phyloP scores from a whole-genome alignment of 1,284 basidiomycete species.

The Rhodotorula sp. region DNA sequence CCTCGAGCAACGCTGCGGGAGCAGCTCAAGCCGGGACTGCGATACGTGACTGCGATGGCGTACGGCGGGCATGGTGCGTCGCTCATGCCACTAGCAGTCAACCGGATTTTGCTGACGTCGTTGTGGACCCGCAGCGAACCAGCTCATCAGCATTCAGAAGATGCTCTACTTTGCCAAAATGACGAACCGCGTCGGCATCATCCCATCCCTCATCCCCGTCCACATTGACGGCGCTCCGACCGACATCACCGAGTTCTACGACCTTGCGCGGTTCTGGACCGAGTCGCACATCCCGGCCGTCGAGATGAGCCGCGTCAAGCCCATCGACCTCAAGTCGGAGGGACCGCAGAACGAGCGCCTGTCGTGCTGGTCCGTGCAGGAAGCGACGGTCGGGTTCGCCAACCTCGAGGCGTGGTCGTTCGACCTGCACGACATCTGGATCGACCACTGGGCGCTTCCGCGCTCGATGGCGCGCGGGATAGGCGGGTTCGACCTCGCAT shows the following conservation, averaged over 20 bases:
- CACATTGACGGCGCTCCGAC: slow-evolving; percentile 32
- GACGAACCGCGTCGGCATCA: slow-evolving; percentile 39
- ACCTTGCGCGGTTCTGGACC: slow-evolving; percentile 36
- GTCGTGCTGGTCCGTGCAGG: slow-evolving; percentile 39
- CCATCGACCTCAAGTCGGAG: not conserved
- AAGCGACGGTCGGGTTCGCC: slow-evolving; percentile 21
- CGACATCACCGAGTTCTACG: slow-evolving; percentile 32
- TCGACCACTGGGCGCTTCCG: slow-evolving; percentile 37
- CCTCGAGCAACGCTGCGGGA: slow-evolving; percentile 20
- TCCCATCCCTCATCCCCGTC: slow-evolving; percentile 35
- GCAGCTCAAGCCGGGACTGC: slow-evolving; percentile 28
- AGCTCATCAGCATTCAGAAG: slow-evolving; percentile 34
- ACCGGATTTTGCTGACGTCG: not conserved
- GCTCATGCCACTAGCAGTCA: fast-evolving
- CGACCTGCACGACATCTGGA: slow-evolving; percentile 31
- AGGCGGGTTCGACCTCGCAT: slow-evolving; percentile 36
- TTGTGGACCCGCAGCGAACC: slow-evolving; percentile 27
- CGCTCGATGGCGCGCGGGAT: slow-evolving; percentile 8
- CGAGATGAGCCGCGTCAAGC: slow-evolving; percentile 27
- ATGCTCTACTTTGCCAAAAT: slow-evolving; percentile 37
- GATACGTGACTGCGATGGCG: slow-evolving; percentile 26
- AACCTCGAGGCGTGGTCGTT: slow-evolving; percentile 23
- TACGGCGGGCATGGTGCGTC: slow-evolving; percentile 37
- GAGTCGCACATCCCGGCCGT: slow-evolving; percentile 31
- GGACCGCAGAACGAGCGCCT: slow-evolving; percentile 28